Evolutionary conservation across 176 grass and related monocot genomes (phyloP), one percentile per base, ranked within the genome.

Genomic region (Pontederia paniculata): DNA sequence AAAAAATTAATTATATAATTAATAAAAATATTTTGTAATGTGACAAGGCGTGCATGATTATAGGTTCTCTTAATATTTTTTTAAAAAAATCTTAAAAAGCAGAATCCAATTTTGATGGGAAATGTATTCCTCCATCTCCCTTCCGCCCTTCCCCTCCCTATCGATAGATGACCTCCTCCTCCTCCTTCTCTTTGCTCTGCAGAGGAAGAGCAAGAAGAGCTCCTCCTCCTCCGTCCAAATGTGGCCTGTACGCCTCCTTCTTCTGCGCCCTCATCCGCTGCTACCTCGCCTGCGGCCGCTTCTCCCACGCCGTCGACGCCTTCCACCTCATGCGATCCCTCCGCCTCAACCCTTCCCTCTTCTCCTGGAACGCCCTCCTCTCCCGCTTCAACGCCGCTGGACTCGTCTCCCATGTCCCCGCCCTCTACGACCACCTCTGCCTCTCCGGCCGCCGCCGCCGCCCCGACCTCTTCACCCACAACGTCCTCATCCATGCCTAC

Each of bases 381-480:
- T 69, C 55, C 45, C 57, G 57, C 17, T 66, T 81, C 52, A 75
- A 75, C 69, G 71, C 78, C 13, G 31, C 60, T 20, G 78, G 72
- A 51, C 71, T 81, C 23, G 78, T 75, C 41, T 70, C 66, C 12
- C 52, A 71, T 21, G 78, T 81, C 11, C 78, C 78, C 43, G 17
- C 37, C 43, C 20, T 81, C 37, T 81, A 75, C 72, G 20, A 25
- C 19, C 52, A 81, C 16, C 50, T 81, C 45, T 28, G 65, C 45
- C 64, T 4, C 20, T 56, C 58, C 66, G 67, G 28, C 52, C 42
- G 16, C 50, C 63, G 28, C 52, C 42, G 16, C 50, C 63, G 51
- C 50, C 65, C 65, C 57, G 57, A 81, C 42, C 45, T 53, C 43
- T 75, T 81, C 72, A 81, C 78, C 12, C 72, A 81, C 59, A 81